These are phyloP conservation scores for Globisporangium spiculum DNA, from an alignment of 352 stramenopile genomes.

Conservation along the genomic window DNA sequence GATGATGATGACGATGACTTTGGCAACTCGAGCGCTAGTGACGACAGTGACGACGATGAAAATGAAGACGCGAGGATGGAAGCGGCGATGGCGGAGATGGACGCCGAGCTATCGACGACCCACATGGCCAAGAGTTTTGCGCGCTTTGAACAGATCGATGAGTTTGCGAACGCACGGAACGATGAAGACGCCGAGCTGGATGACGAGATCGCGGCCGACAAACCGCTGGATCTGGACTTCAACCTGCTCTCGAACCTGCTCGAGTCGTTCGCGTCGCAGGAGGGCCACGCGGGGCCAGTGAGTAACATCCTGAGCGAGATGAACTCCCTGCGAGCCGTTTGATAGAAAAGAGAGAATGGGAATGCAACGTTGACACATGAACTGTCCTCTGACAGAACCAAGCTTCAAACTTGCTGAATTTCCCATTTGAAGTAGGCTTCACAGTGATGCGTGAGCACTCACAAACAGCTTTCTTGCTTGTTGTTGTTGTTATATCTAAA, in stretches of 20 bases:
- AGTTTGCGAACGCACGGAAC: neutral
- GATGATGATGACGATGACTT: slow-evolving; percentile 24
- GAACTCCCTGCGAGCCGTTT: slow-evolving; percentile 22
- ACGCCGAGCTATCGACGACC: slow-evolving; percentile 51
- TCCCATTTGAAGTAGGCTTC: neutral
- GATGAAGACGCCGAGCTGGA: slow-evolving; percentile 6
- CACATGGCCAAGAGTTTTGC: slow-evolving; percentile 62
- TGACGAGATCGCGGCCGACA: slow-evolving; percentile 25
- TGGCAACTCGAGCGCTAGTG: slow-evolving; percentile 21
- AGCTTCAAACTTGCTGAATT: neutral
- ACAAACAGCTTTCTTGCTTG: neutral
- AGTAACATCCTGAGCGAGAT: slow-evolving; percentile 76
- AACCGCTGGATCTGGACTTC: slow-evolving; percentile 75
- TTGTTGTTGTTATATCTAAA: neutral
- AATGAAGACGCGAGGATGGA: slow-evolving; percentile 44
- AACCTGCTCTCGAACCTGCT: slow-evolving; percentile 83
- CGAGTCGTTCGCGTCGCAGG: slow-evolving; percentile 78
- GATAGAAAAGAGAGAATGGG: neutral
- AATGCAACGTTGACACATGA: neutral
- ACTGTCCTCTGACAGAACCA: neutral
- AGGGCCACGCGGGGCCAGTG: slow-evolving; percentile 64
- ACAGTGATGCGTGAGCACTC: neutral
- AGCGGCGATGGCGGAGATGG: slow-evolving; percentile 74
- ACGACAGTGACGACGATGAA: slow-evolving; percentile 31
- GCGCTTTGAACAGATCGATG: slow-evolving; percentile 15